Evolutionary conservation across 1,284 basidiomycete species (phyloP).

Genomic region (Anthracocystis panici-leucophaei): DNA sequence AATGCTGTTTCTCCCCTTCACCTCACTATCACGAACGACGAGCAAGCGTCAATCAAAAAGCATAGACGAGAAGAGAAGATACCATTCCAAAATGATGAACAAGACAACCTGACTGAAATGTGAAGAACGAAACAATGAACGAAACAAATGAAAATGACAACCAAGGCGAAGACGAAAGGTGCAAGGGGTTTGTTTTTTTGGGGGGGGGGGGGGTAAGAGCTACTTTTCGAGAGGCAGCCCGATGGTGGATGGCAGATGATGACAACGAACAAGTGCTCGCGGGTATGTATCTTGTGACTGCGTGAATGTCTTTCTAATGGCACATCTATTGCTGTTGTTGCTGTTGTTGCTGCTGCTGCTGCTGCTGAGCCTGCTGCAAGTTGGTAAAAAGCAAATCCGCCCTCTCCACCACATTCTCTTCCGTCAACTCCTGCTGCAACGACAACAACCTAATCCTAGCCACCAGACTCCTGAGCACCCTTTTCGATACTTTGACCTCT

Average conservation of each 20-base stretch:
- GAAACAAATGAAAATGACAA: slow-evolving; percentile 1
- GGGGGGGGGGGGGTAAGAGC: too few species aligned
- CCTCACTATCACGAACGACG: not conserved
- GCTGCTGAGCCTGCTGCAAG: slow-evolving; percentile 37
- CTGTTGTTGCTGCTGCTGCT: slow-evolving; percentile 15
- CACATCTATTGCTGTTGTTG: not conserved
- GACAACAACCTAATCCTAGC: slow-evolving; percentile 49
- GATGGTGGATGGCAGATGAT: slow-evolving; percentile 8
- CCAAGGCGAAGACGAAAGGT: slow-evolving; percentile 1
- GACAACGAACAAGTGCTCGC: not conserved
- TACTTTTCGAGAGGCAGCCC: not conserved
- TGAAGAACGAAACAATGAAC: slow-evolving; percentile 1
- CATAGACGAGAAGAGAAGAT: too few species aligned
- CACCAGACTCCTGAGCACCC: slow-evolving; percentile 55
- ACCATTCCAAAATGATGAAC: not conserved
- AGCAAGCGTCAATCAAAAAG: not conserved
- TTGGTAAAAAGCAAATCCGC: slow-evolving; percentile 55
- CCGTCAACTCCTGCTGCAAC: slow-evolving; percentile 57
- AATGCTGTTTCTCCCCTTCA: not conserved
- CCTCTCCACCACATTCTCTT: slow-evolving; percentile 56
- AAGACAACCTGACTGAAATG: not conserved
- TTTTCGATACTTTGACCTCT: slow-evolving; percentile 49
- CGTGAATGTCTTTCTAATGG: too few species aligned
- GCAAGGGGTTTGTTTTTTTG: not conserved
- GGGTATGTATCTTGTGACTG: not conserved